Evolutionary conservation across 768 basidiomycete genomes (phyloP).

Genomic region (Scleroderma citrinum): DNA sequence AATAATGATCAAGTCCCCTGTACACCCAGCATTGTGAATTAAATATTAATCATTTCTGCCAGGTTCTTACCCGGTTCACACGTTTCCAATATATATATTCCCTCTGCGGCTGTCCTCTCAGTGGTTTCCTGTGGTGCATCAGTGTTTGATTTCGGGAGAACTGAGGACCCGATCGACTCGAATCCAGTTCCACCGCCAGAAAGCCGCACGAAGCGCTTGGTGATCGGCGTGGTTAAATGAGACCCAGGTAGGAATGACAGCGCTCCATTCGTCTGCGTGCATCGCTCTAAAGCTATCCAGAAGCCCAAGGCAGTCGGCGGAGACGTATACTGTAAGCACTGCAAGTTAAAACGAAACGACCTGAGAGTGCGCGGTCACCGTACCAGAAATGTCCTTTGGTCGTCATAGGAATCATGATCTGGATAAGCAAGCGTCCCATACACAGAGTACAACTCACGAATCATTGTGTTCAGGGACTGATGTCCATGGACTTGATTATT

Average conservation of each 20-base stretch:
- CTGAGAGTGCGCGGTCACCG: conserved; percentile 15
- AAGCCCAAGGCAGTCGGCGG: conserved; percentile 92
- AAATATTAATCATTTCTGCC: not conserved
- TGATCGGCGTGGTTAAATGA: conserved; percentile 66
- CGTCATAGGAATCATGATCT: not conserved
- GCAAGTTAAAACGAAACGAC: conserved; percentile 1
- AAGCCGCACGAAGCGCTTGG: conserved; percentile 81
- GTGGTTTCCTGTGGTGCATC: not conserved
- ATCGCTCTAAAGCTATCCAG: conserved; percentile 93
- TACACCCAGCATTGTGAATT: not conserved
- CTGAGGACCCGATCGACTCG: conserved; percentile 46
- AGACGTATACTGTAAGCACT: conserved; percentile 66
- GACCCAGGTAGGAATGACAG: conserved; percentile 89
- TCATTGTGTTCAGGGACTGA: conserved; percentile 90
- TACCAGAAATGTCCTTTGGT: conserved; percentile 68
- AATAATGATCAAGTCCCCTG: conserved; percentile 88
- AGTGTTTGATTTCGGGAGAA: conserved; percentile 4
- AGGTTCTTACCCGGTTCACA: conserved; percentile 59
- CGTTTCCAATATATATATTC: conserved; percentile 58
- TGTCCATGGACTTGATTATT: not conserved
- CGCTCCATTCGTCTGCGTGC: conserved; percentile 78
- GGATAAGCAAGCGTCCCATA: not conserved
- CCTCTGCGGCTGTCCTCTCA: conserved; percentile 18
- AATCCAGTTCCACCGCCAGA: conserved; percentile 80
- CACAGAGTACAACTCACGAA: conserved; percentile 50